Evolutionary conservation across 2,329 filamentous ascomycete species (phyloP).

Genomic region (Calonectria pteridis): DNA sequence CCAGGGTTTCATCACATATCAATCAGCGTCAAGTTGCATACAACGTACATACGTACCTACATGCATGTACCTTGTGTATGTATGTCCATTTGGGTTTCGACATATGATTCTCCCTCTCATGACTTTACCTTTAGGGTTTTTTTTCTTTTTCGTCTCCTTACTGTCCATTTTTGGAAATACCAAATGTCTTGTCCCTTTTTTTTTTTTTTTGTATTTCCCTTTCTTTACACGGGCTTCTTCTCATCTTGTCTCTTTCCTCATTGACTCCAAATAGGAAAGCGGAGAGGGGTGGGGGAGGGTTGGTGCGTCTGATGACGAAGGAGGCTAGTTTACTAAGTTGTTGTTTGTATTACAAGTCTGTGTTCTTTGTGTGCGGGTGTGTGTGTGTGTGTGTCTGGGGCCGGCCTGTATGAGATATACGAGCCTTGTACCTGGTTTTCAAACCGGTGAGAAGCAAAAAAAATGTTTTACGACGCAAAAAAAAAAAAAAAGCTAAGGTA

Average conservation of each 20-base stretch:
- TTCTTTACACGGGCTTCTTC: too few species aligned
- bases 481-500: neutral
- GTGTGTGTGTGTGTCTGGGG: neutral
- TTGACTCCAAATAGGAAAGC: neutral
- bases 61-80: neutral
- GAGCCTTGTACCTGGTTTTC: neutral
- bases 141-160: neutral
- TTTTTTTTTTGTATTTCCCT: neutral
- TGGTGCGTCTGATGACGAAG: neutral
- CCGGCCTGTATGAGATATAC: conserved; percentile 4
- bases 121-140: neutral
- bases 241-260: neutral
- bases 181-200: neutral
- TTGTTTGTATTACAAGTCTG: neutral
- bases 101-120: neutral
- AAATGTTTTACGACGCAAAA: too few species aligned
- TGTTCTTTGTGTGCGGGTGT: too few species aligned
- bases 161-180: neutral
- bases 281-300: neutral
- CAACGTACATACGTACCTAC: too few species aligned
- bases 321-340: neutral
- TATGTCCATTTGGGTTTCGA: neutral
- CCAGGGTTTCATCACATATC: neutral
- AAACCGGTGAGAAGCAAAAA: neutral
- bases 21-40: neutral